phyloP scores from a whole-genome alignment of 495 filamentous ascomycete genomes.

The Choiromyces venosus region DNA sequence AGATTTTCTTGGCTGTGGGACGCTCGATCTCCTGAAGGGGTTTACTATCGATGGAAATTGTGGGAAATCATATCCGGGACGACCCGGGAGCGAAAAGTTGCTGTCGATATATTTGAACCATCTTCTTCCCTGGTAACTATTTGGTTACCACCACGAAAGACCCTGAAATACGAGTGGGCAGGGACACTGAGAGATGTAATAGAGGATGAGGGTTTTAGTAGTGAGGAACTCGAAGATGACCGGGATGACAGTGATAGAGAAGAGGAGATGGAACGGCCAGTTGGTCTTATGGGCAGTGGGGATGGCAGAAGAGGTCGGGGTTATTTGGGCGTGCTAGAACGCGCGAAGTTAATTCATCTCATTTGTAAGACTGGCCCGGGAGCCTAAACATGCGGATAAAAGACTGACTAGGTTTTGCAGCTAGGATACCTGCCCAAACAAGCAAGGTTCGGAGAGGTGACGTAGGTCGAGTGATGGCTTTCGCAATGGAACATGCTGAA shows the following conservation, averaged over 20 bases:
- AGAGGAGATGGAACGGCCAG: slow-evolving; percentile 52
- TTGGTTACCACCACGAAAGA: slow-evolving; percentile 37
- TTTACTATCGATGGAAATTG: slow-evolving; percentile 86
- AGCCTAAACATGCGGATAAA: neutral
- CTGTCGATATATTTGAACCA: slow-evolving; percentile 36
- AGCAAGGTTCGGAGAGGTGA: slow-evolving; percentile 75
- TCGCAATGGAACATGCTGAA: slow-evolving; percentile 80
- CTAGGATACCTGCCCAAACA: slow-evolving; percentile 71
- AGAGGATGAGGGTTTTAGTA: slow-evolving; percentile 35
- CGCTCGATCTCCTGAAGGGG: slow-evolving; percentile 66
- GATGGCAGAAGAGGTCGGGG: slow-evolving; percentile 53
- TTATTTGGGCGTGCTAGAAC: slow-evolving; percentile 78
- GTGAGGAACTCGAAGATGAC: slow-evolving; percentile 54
- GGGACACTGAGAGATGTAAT: slow-evolving; percentile 33
- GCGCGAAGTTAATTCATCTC: slow-evolving; percentile 61
- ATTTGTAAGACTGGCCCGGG: slow-evolving; percentile 38
- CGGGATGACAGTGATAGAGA: slow-evolving; percentile 72
- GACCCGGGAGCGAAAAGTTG: slow-evolving; percentile 39
- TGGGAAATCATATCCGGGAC: slow-evolving; percentile 72
- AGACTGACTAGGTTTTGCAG: slow-evolving; percentile 55
- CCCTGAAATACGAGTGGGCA: slow-evolving; percentile 40
- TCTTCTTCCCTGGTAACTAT: slow-evolving; percentile 20
- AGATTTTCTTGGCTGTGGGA: slow-evolving; percentile 96
- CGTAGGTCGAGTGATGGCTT: slow-evolving; percentile 76
- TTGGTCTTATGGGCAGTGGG: slow-evolving; percentile 45